Conservation (phyloP, 352 stramenopile species). For the Phytophthora fragariaefolia region DNA sequence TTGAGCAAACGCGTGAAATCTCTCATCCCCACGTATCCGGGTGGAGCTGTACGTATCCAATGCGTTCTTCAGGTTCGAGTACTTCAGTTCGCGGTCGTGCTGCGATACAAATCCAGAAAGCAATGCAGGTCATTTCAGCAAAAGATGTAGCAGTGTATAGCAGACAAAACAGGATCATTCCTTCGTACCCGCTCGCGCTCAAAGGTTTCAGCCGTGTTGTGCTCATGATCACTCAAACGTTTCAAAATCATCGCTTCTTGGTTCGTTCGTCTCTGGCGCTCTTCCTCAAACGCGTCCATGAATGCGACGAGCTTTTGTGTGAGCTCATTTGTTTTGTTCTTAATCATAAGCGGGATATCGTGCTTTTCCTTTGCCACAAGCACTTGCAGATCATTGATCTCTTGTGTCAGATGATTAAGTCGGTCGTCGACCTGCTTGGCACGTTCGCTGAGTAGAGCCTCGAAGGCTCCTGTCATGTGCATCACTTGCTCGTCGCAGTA, state of each 20-base stretch:
- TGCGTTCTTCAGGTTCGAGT: constrained; percentile 71
- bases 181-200: constrained; percentile 58
- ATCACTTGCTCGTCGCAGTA: constrained; percentile 91
- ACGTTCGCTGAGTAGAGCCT: constrained; percentile 81
- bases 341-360: constrained; percentile 91
- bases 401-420: constrained; percentile 70
- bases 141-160: neutral
- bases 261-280: constrained; percentile 79
- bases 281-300: constrained; percentile 90
- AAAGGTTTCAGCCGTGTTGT: constrained; percentile 75
- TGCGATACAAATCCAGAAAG: constrained; percentile 2
- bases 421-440: constrained; percentile 76
- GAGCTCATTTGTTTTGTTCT: constrained; percentile 89
- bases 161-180: neutral
- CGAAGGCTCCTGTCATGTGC: constrained; percentile 84
- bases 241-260: constrained; percentile 93
- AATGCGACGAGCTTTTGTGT: constrained; percentile 89
- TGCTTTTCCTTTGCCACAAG: constrained; percentile 89
- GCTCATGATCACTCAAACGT: constrained; percentile 90
- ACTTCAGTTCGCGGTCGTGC: constrained; percentile 64
- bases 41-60: constrained; percentile 77
- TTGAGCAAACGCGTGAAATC: constrained; percentile 75
- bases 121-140: neutral
- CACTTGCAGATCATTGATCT: constrained; percentile 82
- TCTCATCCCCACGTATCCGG: constrained; percentile 75